These are phyloP conservation scores for Ormosia emarginata DNA, from an alignment of 306 rosid genomes.

Conservation along the genomic window DNA sequence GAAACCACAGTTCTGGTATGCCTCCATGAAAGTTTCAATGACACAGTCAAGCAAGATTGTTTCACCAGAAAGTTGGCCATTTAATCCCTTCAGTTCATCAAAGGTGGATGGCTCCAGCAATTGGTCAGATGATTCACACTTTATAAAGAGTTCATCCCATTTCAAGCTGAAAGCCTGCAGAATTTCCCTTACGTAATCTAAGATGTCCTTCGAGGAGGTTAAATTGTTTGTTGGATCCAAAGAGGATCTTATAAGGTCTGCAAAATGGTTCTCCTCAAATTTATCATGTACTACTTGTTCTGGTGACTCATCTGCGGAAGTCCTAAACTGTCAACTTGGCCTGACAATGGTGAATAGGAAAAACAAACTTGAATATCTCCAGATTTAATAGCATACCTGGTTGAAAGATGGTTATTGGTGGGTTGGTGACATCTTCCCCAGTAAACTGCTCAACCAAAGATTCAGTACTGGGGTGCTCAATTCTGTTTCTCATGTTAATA, in stretches of 20 bases:
- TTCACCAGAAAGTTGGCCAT: constrained; percentile 25
- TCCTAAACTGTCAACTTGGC: constrained; percentile 18
- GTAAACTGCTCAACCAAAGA: constrained; percentile 30
- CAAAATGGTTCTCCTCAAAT: constrained; percentile 24
- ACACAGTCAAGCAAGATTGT: constrained; percentile 45
- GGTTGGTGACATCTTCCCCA: constrained; percentile 23
- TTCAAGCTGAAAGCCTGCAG: constrained; percentile 45
- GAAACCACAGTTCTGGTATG: constrained; percentile 35
- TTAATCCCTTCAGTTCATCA: constrained; percentile 39
- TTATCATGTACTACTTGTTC: neutral
- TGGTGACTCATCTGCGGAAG: constrained; percentile 41
- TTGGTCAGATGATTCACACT: constrained; percentile 33
- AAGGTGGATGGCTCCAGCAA: constrained; percentile 36
- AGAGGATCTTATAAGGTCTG: constrained; percentile 24
- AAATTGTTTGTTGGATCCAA: constrained; percentile 10
- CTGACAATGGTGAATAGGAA: neutral
- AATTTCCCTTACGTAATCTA: constrained; percentile 33
- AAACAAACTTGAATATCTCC: neutral
- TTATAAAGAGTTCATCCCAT: constrained; percentile 42
- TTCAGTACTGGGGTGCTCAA: constrained; percentile 27
- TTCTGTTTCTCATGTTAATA: constrained; percentile 15
- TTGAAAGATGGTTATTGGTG: constrained; percentile 21
- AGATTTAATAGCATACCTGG: constrained; percentile 34
- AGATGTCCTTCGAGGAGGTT: constrained; percentile 26
- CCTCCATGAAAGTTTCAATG: constrained; percentile 49